Percentiles rank a stretch among this genome's conserved stretches.
Evolutionary conservation across 106 monocot genomes (phyloP).

Genomic region (Dendrobium huoshanense): DNA sequence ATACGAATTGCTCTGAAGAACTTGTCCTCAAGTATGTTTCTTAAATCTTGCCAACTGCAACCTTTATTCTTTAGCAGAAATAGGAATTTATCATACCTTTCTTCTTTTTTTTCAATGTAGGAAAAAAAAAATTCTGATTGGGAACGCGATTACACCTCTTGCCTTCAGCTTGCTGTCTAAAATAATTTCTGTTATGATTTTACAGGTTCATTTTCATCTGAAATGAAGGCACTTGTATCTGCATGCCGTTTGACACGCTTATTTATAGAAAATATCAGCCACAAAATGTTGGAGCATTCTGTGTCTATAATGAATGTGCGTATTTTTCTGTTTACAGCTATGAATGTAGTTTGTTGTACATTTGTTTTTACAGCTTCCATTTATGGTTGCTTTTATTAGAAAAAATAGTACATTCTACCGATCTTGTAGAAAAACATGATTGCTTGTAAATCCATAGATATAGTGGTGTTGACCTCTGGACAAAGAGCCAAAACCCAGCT

Average conservation of each 20-base stretch:
- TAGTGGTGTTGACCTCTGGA: no score
- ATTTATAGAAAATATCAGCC: slow-evolving; percentile 51
- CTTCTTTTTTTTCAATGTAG: not conserved
- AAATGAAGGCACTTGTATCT: slow-evolving; percentile 59
- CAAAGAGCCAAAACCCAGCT: no score
- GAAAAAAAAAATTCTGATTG: not conserved
- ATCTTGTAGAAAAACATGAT: not conserved
- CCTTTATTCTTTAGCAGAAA: not conserved
- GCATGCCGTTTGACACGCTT: slow-evolving; percentile 71
- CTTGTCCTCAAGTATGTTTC: slow-evolving; percentile 36
- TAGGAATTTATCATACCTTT: not conserved
- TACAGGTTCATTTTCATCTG: slow-evolving; percentile 49
- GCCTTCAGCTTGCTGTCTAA: not conserved
- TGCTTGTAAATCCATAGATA: not conserved
- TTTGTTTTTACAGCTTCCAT: not conserved
- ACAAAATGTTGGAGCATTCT: slow-evolving; percentile 40
- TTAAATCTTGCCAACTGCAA: not conserved
- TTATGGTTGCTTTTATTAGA: not conserved
- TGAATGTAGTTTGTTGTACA: not conserved
- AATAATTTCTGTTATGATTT: slow-evolving; percentile 11
- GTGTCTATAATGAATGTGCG: slow-evolving; percentile 58
- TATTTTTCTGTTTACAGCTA: slow-evolving; percentile 11
- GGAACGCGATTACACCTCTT: not conserved
- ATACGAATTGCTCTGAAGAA: slow-evolving; percentile 59
- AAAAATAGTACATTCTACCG: not conserved